These are phyloP conservation scores for Didymella glomerata DNA, from an alignment of 2,329 filamentous ascomycete species.

Conservation along the genomic window DNA sequence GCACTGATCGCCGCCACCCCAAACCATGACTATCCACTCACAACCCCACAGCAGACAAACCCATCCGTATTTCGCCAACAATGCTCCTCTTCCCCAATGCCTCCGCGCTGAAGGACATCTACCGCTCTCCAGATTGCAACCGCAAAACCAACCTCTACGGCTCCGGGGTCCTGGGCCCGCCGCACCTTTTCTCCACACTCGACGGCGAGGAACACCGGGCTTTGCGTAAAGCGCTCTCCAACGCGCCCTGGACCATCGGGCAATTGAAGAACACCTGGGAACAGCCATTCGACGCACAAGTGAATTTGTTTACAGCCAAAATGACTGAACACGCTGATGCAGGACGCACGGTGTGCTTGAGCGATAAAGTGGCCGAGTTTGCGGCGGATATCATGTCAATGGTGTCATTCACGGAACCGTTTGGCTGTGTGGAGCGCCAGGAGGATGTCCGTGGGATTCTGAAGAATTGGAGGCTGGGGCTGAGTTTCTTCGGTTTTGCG, in stretches of 20 bases:
- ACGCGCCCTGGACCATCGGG: slow-evolving; percentile 51
- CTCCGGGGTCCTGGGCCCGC: slow-evolving; percentile 49
- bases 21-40: slow-evolving; percentile 7
- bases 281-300: slow-evolving; percentile 47
- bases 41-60: slow-evolving; percentile 33
- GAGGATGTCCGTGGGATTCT: slow-evolving; percentile 52
- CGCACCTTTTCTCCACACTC: slow-evolving; percentile 46
- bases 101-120: slow-evolving; percentile 52
- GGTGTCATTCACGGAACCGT: slow-evolving; percentile 50
- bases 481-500: slow-evolving; percentile 51
- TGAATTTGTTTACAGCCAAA: slow-evolving; percentile 47
- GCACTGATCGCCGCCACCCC: not conserved
- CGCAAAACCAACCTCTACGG: slow-evolving; percentile 48
- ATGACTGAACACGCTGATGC: slow-evolving; percentile 41
- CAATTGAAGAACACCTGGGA: slow-evolving; percentile 54
- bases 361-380: slow-evolving; percentile 53
- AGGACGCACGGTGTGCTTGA: slow-evolving; percentile 40
- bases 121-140: slow-evolving; percentile 52
- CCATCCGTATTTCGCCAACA: slow-evolving; percentile 52
- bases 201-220: slow-evolving; percentile 47
- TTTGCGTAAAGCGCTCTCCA: slow-evolving; percentile 51
- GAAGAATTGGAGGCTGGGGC: slow-evolving; percentile 49
- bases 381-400: slow-evolving; percentile 55
- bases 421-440: slow-evolving; percentile 52
- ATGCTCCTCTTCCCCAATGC: slow-evolving; percentile 51